Base-by-base conservation (phyloP, 305 asterid genomes). In the Fraxinus ornus region DNA sequence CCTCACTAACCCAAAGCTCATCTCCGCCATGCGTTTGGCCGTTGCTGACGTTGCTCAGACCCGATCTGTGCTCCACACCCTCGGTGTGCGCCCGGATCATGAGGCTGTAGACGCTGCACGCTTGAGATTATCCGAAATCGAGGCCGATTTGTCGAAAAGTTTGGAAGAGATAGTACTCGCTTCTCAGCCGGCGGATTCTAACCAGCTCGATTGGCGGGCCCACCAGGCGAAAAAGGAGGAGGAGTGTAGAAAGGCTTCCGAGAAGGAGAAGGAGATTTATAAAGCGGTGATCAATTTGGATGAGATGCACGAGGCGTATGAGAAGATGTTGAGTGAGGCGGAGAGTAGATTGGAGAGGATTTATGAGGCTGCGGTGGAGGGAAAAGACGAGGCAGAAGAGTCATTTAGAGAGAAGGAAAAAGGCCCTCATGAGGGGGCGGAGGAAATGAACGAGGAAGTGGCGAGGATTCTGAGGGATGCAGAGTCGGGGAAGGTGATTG, bases 31-130 rank as follows among this genome's bases (percentile, higher is more conserved):
- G 98, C 93, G 91, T 37, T 57, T 81, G 15, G 97, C 98, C 78
- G 98, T 92, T 19, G 83, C 84, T 41, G 98, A 94, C 77, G 95
- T 96, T 55, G 88, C 92, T 52, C 97, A 92, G 82, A 85, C 97
- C 82, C 93, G 99, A 84, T 89, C 95, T 32, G 82, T 88, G 60
- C 90, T 96, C 83, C 86, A 78, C 74, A 79, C 90, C 75, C 90
- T 96, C 2, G 99, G 98, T 0, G 90, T 88, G 80, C 92, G 97
- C 4, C 98, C 99, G 76, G 98, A 92, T 86, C 99, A 94, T 85
- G 99, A 96, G 92, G 73, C 91, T 7, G 91, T 96, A 26, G 99
- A 96, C 80, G 64, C 64, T 17, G 98, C 99, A 2, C 90, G 91
- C 76, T 57, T 87, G 76, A 88, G 87, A 78, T 71, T 94, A 62